Evolutionary conservation across 78 protist genomes (phyloP), one percentile per base, ranked within the genome.

Genomic region (Dictyostelium citrinum): DNA sequence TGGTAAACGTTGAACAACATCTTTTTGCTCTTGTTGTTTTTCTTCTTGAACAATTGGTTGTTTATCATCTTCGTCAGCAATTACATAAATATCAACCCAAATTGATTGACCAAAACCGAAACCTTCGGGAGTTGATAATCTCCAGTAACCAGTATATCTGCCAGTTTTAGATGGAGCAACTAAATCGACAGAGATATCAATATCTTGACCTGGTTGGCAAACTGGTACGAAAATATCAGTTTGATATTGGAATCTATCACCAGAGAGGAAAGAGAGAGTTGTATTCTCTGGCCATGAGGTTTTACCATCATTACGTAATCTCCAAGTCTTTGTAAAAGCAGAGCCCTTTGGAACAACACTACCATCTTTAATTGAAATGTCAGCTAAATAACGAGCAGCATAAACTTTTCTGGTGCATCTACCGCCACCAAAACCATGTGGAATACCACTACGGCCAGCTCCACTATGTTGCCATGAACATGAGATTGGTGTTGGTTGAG

Each of bases 111-210:
- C 97, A 64, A 95, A 95, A n/a, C 31, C 31, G 1, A 61, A 12
- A 55, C 93, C 93, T 22, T 33, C 76, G 33, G 93, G 90, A 20
- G 77, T 37, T 46, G 17, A 12, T 24, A 93, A 88, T 43, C 94
- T 88, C 96, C 96, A 95, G 37, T 95, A 95, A 31, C 93, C 91
- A 24, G 82, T 74, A 79, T 95, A 86, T 17, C 96, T 75, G 35
- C 97, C 97, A 7, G 46, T 55, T 31, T 35, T 61, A 24, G 55
- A 0, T 41, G 97, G 97, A 20, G 97, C 80, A 16, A 31, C 45
- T 24, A 95, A 37, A 51, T 95, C 84, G 41, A 95, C 58, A 17
- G 93, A 90, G 33, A 95, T 46, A 74, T 95, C 93, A 24, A 64
- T 45, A 16, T 51, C 78, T 29, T 55, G 80, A 11, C 93, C 93